Conservation (phyloP, 2,329 filamentous ascomycete genomes). For the Clonostachys rhizophaga region DNA sequence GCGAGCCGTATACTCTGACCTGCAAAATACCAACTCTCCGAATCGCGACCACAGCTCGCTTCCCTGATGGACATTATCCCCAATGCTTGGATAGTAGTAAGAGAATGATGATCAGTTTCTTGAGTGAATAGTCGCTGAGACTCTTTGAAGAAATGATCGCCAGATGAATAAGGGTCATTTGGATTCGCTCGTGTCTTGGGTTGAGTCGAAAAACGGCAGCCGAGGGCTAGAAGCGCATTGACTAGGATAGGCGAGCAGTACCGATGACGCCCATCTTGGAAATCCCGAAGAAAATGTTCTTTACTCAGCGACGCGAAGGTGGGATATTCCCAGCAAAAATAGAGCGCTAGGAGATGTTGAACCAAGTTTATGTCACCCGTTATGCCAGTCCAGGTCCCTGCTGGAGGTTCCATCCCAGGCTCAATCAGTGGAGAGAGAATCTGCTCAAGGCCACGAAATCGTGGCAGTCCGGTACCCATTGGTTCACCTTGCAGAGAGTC, state of each 20-base stretch:
- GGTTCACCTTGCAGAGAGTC: constrained; percentile 32
- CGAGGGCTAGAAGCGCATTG: constrained; percentile 61
- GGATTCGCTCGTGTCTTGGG: constrained; percentile 59
- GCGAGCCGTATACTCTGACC: constrained; percentile 69
- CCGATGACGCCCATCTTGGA: constrained; percentile 51
- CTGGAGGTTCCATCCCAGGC: constrained; percentile 34
- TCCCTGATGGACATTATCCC: constrained; percentile 74
- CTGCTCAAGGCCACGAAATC: constrained; percentile 38
- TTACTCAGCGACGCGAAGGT: constrained; percentile 70
- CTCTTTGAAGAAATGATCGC: constrained; percentile 72
- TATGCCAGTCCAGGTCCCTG: constrained; percentile 54
- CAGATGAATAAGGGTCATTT: constrained; percentile 58
- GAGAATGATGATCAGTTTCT: constrained; percentile 51
- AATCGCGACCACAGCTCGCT: constrained; percentile 67
- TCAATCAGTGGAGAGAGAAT: constrained; percentile 40
- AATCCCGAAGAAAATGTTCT: constrained; percentile 66
- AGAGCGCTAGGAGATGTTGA: constrained; percentile 59
- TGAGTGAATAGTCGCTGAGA: constrained; percentile 55
- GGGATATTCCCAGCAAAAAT: constrained; percentile 74
- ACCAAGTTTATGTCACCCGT: constrained; percentile 55
- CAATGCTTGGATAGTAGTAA: constrained; percentile 71
- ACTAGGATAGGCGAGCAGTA: constrained; percentile 66
- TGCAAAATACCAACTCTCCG: constrained; percentile 67
- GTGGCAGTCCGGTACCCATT: constrained; percentile 19
- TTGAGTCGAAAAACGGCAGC: constrained; percentile 64